Evolutionary conservation across 257 asterid genomes (phyloP), one percentile per base, ranked within the genome.

Genomic region (Lavandula angustifolia): DNA sequence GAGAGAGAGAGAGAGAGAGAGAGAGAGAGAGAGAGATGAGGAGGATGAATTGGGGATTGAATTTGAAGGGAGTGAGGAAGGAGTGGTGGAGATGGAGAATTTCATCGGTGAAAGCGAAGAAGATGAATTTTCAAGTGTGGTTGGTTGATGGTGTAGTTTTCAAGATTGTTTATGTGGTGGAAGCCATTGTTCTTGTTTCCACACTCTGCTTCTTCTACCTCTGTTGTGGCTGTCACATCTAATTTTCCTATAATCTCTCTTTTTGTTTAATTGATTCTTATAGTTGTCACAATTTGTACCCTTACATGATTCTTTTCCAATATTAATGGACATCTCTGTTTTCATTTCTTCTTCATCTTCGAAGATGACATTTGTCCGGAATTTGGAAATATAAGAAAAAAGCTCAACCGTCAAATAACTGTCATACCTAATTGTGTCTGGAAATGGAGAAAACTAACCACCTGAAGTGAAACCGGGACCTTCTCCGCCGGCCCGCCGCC

Each of bases 171-270:
- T 78, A 79, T 12, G 76, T 69, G 1, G 72, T 60, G 3, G 89
- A 83, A 72, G 81, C 78, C 66, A 40, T 80, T 66, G 81, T 80
- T 74, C 78, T 83, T 7, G 66, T 83, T n/a, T 80, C 82, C 54
- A 60, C 84, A 2, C 68, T 83, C 54, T 77, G 84, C 63, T 63
- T 78, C 76, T 83, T 83, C 82, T 76, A 71, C 57, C 78, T 78
- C 62, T 78, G 81, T 7, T 81, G 79, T 13, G 81, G 83, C 37
- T 72, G 83, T 63, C 73, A 81, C 73, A 29, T 78, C 65, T 81
- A 40, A 43, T 27, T 40, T 13, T 41, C 7, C 2, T 57, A 9
- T 5, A 6, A 12, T 1, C 6, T 29, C 12, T 4, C n/a, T 13
- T 9, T 32, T 41, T 38, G 1, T 0, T 9, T 5, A 1, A 1